phyloP scores from a whole-genome alignment of 164 flowering plant species.

The Litsea cubeba region DNA sequence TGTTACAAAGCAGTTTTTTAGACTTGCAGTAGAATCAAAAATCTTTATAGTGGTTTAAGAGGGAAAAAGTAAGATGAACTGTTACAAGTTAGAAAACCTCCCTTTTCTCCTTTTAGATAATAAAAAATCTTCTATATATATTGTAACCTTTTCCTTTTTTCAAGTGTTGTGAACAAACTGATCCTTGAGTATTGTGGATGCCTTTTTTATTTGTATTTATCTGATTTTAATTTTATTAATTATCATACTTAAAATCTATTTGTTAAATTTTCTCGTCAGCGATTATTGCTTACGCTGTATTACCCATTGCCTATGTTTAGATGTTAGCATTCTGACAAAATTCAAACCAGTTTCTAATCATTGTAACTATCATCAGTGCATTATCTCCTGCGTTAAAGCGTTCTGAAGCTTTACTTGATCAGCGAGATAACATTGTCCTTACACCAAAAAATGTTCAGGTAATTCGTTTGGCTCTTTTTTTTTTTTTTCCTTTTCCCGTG shows the following conservation, averaged over 20 bases:
- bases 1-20: too few species aligned
- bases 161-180: too few species aligned
- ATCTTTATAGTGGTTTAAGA: too few species aligned
- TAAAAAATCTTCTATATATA: too few species aligned
- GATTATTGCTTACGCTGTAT: neutral
- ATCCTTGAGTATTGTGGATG: neutral
- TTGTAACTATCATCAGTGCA: slow-evolving; percentile 12
- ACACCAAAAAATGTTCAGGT: slow-evolving; percentile 99
- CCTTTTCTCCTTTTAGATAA: too few species aligned
- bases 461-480: slow-evolving; percentile 6
- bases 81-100: too few species aligned
- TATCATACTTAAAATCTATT: neutral
- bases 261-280: neutral
- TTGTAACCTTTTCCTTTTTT: too few species aligned
- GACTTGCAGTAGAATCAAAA: too few species aligned
- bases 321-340: neutral
- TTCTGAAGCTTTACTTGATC: slow-evolving; percentile 56
- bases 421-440: slow-evolving; percentile 68
- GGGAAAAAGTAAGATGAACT: too few species aligned
- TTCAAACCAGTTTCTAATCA: slow-evolving; percentile 1
- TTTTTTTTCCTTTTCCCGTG: neutral
- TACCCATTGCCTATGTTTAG: neutral
- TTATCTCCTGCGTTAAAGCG: slow-evolving; percentile 83
- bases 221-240: neutral
- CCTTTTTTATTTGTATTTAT: neutral